Evolutionary conservation across 2,329 filamentous ascomycete species (phyloP).

Genomic region (Tolypocladium guangdongense): DNA sequence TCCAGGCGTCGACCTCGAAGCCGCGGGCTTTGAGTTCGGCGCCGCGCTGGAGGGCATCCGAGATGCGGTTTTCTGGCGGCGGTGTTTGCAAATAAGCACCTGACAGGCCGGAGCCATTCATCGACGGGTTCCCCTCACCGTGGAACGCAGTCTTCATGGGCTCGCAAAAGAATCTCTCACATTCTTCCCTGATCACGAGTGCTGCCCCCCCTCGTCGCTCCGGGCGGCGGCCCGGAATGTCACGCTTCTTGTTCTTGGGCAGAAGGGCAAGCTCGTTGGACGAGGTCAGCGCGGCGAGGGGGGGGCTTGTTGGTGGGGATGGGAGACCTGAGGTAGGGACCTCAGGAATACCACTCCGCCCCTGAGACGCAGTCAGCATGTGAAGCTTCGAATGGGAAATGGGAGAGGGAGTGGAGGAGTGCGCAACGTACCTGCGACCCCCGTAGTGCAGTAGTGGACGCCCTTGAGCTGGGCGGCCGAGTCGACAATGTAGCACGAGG

Average conservation of each 20-base stretch:
- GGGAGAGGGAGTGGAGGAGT: background rate
- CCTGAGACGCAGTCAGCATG: slow-evolving; percentile 31
- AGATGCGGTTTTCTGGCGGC: slow-evolving; percentile 36
- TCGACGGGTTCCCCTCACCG: slow-evolving; percentile 77
- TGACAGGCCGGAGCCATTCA: slow-evolving; percentile 77
- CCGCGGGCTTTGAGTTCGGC: slow-evolving; percentile 14
- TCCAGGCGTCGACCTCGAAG: slow-evolving; percentile 46
- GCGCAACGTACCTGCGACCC: slow-evolving; percentile 56
- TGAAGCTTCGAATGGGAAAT: background rate
- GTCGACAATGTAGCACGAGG: slow-evolving; percentile 84
- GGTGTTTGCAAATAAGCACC: slow-evolving; percentile 53
- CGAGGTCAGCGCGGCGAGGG: slow-evolving; percentile 64
- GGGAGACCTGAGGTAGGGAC: slow-evolving; percentile 74
- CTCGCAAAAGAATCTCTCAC: slow-evolving; percentile 99
- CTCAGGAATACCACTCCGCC: slow-evolving; percentile 93
- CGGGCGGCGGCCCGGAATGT: slow-evolving; percentile 29
- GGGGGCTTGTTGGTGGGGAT: slow-evolving; percentile 80
- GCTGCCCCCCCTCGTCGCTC: slow-evolving; percentile 78
- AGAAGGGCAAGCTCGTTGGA: slow-evolving; percentile 56
- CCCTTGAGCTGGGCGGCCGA: slow-evolving; percentile 61
- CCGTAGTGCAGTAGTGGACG: slow-evolving; percentile 93
- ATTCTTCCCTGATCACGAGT: slow-evolving; percentile 96
- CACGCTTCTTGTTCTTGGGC: slow-evolving; percentile 41
- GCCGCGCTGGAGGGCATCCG: slow-evolving; percentile 23
- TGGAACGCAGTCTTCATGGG: slow-evolving; percentile 87